Conservation (phyloP, 106 monocot species). For the Dendrobium catenatum region DNA sequence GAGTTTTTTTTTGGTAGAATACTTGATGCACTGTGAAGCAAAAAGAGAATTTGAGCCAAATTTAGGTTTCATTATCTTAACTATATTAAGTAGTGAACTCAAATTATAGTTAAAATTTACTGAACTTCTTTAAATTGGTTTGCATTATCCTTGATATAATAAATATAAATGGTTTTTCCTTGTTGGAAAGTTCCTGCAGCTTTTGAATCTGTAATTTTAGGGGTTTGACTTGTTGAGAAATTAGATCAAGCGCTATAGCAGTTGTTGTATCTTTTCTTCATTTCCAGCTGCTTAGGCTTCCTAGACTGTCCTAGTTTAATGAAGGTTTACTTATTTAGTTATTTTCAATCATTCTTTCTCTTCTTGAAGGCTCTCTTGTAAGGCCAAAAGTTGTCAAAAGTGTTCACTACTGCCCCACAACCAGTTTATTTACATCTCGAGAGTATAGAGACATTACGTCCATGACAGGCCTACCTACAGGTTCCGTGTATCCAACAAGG, state of each 20-base stretch:
- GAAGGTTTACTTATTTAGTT: not conserved
- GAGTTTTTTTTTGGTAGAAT: too few species aligned
- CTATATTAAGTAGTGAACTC: too few species aligned
- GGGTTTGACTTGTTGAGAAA: too few species aligned
- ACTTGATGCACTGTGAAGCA: too few species aligned
- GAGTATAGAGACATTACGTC: constrained; percentile 98
- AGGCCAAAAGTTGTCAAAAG: constrained; percentile 97
- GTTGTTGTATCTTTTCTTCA: too few species aligned
- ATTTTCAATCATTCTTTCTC: not conserved
- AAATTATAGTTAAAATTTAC: not conserved
- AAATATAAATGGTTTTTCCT: not conserved
- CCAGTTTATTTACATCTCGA: constrained; percentile 52
- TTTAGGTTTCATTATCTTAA: too few species aligned
- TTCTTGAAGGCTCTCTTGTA: constrained; percentile 77
- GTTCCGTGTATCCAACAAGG: constrained; percentile 96
- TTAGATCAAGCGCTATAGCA: too few species aligned
- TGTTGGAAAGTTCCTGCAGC: too few species aligned
- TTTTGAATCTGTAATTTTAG: too few species aligned
- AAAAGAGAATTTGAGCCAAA: too few species aligned
- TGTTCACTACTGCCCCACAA: constrained; percentile 88
- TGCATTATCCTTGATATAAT: not conserved
- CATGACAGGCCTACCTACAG: constrained; percentile 74
- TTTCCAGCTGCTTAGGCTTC: too few species aligned
- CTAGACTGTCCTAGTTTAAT: not conserved
- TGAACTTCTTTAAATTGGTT: too few species aligned